phyloP scores from a whole-genome alignment of 108 stramenopile species.

The Nitzschia palea region DNA sequence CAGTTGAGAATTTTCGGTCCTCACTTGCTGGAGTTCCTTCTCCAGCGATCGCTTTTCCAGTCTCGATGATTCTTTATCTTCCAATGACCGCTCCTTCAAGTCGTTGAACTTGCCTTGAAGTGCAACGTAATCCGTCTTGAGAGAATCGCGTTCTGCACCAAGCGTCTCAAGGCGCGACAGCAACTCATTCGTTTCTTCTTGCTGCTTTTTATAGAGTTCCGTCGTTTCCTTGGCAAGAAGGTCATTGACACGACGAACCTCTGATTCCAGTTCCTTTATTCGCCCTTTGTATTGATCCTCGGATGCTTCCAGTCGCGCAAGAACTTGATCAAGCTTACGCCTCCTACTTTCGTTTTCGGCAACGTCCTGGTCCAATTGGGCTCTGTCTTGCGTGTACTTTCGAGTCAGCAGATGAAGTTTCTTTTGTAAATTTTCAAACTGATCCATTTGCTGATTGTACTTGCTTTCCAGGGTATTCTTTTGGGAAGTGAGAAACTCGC shows the following conservation, averaged over 20 bases:
- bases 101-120: constrained; percentile 11
- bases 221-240: background rate
- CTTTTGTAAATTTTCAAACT: constrained; percentile 14
- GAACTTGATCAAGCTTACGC: constrained; percentile 26
- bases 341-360: constrained; percentile 9
- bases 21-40: constrained; percentile 15
- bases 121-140: constrained; percentile 6
- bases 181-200: constrained; percentile 8
- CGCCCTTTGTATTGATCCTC: constrained; percentile 28
- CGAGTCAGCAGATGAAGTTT: constrained; percentile 7
- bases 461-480: constrained; percentile 14
- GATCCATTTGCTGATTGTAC: constrained; percentile 19
- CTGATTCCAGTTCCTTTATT: constrained; percentile 29
- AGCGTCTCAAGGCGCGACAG: background rate
- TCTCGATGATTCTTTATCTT: constrained; percentile 15
- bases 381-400: constrained; percentile 16
- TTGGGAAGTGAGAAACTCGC: constrained; percentile 17
- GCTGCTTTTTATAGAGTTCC: constrained; percentile 1
- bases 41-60: constrained; percentile 21
- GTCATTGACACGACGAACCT: constrained; percentile 22
- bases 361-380: constrained; percentile 26
- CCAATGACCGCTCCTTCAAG: constrained; percentile 1
- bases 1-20: background rate
- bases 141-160: constrained; percentile 10
- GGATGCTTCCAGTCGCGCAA: constrained; percentile 28